These are phyloP conservation scores for Amphicarpaea edgeworthii DNA, from an alignment of 306 rosid genomes.

Conservation along the genomic window DNA sequence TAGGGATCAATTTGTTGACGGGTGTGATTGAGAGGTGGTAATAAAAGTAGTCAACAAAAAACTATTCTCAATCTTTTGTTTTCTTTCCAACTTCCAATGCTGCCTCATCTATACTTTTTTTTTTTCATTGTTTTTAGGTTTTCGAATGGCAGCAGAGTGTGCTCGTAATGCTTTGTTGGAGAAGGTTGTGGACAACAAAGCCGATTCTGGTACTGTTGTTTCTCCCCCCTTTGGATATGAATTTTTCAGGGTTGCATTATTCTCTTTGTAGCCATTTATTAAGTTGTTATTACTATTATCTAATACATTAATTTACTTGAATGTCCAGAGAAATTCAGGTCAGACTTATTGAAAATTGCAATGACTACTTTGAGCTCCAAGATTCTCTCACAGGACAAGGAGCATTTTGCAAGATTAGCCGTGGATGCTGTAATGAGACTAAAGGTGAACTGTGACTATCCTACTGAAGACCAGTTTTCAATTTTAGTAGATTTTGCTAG, in stretches of 20 bases:
- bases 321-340: constrained; percentile 79
- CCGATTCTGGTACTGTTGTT: constrained; percentile 65
- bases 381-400: constrained; percentile 96
- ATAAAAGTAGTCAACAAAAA: neutral
- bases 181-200: constrained; percentile 88
- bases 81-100: neutral
- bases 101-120: neutral
- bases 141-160: constrained; percentile 95
- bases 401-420: constrained; percentile 87
- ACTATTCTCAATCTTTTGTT: neutral
- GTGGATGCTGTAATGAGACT: constrained; percentile 97
- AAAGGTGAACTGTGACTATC: constrained; percentile 62
- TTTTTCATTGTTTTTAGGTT: constrained; percentile 61
- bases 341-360: constrained; percentile 95
- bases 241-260: constrained; percentile 2
- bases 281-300: neutral
- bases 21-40: neutral
- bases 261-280: neutral
- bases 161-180: constrained; percentile 78
- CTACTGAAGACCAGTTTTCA: constrained; percentile 1
- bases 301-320: constrained; percentile 33
- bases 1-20: constrained; percentile 12
- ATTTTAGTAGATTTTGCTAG: neutral
- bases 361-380: constrained; percentile 98
- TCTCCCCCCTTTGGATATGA: neutral